Evolutionary conservation across 805 yeast species (phyloP).

Genomic region (Vanderwaltozyma tropicalis): DNA sequence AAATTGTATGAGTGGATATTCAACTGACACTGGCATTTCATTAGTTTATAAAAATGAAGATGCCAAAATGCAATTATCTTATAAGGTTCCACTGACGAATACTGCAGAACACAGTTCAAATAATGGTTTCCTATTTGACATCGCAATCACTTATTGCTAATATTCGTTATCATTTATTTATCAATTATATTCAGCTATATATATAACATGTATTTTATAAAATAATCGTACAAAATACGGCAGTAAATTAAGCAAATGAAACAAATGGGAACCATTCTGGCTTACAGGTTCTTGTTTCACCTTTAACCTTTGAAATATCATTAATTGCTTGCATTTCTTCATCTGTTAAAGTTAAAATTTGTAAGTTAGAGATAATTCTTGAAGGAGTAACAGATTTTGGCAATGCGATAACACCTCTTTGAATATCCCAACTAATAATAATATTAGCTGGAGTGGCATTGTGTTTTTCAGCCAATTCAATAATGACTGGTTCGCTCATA

Average conservation of each 20-base stretch:
- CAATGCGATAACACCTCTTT: conserved; percentile 44
- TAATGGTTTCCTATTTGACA: neutral
- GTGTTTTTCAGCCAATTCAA: conserved; percentile 34
- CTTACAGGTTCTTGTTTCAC: conserved; percentile 24
- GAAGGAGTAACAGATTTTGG: conserved; percentile 39
- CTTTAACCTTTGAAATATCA: conserved; percentile 19
- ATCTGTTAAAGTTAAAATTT: conserved; percentile 24
- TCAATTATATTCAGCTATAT: neutral
- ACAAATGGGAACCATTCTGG: conserved; percentile 22
- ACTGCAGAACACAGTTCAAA: neutral
- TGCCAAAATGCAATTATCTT: conserved; percentile 45
- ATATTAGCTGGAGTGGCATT: conserved; percentile 38
- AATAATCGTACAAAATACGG: neutral
- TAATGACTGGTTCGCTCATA: conserved; percentile 34
- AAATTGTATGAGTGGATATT: conserved; percentile 16
- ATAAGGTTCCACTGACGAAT: conserved; percentile 39
- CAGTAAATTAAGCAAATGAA: conserved; percentile 11
- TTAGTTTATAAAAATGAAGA: conserved; percentile 41
- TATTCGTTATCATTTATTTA: neutral
- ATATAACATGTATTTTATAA: neutral
- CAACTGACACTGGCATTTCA: conserved; percentile 43
- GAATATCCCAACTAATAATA: conserved; percentile 48
- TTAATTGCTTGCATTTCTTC: conserved; percentile 29
- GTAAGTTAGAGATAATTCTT: conserved; percentile 33
- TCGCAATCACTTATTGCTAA: conserved; percentile 1